Evolutionary conservation across 2,329 filamentous ascomycete species (phyloP), one percentile per base, ranked within the genome.

Genomic region (Harringtonia aguacate): DNA sequence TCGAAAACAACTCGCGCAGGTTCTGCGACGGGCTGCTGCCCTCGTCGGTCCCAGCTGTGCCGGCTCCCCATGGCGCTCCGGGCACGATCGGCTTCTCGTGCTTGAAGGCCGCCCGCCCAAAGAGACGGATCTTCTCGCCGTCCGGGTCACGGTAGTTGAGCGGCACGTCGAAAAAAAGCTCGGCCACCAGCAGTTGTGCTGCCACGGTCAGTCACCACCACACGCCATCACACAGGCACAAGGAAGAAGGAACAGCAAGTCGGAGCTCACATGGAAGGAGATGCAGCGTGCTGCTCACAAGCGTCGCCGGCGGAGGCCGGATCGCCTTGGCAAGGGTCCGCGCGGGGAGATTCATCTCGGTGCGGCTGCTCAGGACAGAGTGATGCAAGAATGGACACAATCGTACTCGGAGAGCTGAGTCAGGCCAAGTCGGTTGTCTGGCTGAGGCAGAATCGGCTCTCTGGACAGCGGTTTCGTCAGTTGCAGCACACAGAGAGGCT

Each of bases 101-200:
- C 53, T 80, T 84, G 43, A 74, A 68, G 15, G 82, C 84, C 43
- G 77, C 82, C 41, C 87, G 81, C 29, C 77, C 88, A 61, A 95
- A 95, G 30, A 95, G 69, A 44, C 75, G 77, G 49, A 95, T 71
- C 6, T 68, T 77, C 39, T 74, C 75, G 27, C 70, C 66, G 4
- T 67, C 58, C 1, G 79, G 78, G 44, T 79, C 73, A 49, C 65
- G 64, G 61, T 94, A 84, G 65, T 94, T 84, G 48, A 86, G 72
- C 4, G 89, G 88, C 12, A 95, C 88, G 52, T 86, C 75, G 62
- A 95, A 95, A 68, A 87, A 84, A 55, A 90, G 73, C 60, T 95
- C 88, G 3, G 84, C 84, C 48, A 94, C 75, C 48, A 75, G 70
- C 37, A 94, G 70, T 57, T 81, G 82, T 39, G 86, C 86, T 87